phyloP scores from a whole-genome alignment of 208 protist species.

The Wallacemonas sp. region DNA sequence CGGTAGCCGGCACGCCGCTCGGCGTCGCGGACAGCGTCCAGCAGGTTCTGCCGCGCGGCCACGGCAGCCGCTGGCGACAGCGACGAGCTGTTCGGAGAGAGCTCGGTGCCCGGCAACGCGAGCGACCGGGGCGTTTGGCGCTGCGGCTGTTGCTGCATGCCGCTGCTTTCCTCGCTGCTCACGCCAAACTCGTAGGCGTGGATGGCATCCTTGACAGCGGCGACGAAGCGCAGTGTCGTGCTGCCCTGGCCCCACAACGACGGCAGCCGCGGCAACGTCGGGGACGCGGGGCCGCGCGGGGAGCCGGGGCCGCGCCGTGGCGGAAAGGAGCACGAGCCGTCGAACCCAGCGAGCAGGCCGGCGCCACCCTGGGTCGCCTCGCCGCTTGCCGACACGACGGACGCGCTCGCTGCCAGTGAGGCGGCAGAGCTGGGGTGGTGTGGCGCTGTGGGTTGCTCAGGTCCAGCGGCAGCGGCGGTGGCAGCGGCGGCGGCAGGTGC shows the following conservation, averaged over 20 bases:
- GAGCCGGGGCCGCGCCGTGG: background rate
- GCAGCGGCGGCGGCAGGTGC: conserved; percentile 4
- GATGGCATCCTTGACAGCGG: conserved; percentile 29
- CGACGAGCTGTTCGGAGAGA: background rate
- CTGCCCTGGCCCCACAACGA: conserved; percentile 43
- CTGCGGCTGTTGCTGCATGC: no score
- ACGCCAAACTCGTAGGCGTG: conserved; percentile 27
- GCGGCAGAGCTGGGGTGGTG: background rate
- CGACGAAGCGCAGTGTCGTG: conserved; percentile 31
- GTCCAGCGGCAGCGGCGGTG: background rate
- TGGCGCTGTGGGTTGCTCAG: background rate
- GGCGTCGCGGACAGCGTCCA: background rate
- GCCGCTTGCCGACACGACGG: background rate
- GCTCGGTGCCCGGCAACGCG: background rate
- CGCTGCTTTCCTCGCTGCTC: no score
- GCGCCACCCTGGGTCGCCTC: background rate
- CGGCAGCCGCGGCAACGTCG: conserved; percentile 21
- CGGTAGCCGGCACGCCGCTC: conserved; percentile 2
- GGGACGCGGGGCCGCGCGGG: background rate
- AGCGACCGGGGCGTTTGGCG: conserved; percentile 1
- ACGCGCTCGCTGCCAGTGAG: background rate
- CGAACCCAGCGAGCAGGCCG: background rate
- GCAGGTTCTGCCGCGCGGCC: conserved; percentile 19
- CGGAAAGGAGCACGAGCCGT: background rate
- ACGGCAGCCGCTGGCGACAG: conserved; percentile 2